Evolutionary conservation across 306 rosid species (phyloP).

Genomic region (Lotus japonicus): DNA sequence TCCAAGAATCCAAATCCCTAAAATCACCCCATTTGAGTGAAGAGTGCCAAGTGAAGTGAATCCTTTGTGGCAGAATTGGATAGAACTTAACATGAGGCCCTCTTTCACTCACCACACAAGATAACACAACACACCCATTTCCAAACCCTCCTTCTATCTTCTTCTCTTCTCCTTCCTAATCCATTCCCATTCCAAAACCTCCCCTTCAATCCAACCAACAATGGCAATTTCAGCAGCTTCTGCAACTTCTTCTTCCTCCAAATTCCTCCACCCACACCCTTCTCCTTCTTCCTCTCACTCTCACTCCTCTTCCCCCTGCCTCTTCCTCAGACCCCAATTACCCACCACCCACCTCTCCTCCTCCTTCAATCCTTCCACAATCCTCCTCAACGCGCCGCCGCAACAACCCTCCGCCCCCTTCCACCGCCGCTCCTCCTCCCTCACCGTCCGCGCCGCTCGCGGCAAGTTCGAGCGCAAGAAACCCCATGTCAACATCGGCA

Average conservation of each 20-base stretch:
- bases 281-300: conserved; percentile 17
- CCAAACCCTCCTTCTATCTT: not conserved
- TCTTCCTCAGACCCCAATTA: not conserved
- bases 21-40: not conserved
- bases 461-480: conserved; percentile 84
- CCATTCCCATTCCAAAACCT: not conserved
- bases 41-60: not conserved
- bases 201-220: not conserved
- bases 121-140: not conserved
- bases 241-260: conserved; percentile 43
- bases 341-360: conserved; percentile 46
- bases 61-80: conserved; percentile 38
- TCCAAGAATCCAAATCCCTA: too few relatives aligned
- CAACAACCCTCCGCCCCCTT: conserved; percentile 39
- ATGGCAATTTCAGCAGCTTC: conserved; percentile 53
- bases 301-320: not conserved
- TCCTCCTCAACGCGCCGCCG: conserved; percentile 33
- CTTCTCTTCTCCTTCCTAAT: not conserved
- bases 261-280: conserved; percentile 34
- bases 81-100: conserved; percentile 37
- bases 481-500: conserved; percentile 84
- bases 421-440: conserved; percentile 28
- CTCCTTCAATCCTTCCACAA: conserved; percentile 54
- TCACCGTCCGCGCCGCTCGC: conserved; percentile 70
- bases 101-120: not conserved